Percentiles rank a stretch among this genome's conserved stretches.
Evolutionary conservation across 176 grass and related monocot species (phyloP).

Genomic region (Bonia amplexicaulis): DNA sequence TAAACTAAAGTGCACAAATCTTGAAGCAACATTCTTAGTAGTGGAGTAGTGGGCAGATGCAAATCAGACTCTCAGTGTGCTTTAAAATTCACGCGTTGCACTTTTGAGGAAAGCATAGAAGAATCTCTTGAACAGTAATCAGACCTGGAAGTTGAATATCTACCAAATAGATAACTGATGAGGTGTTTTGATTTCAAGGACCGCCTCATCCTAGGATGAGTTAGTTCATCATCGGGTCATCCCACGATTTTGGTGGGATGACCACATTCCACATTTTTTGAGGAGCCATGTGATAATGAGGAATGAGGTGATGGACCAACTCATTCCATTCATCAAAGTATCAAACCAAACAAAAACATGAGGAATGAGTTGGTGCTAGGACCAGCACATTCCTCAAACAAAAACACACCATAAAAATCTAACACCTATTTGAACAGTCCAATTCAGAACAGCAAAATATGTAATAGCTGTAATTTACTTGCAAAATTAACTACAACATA

Average conservation of each 20-base stretch:
- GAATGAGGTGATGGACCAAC: not conserved
- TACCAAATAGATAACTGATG: not conserved
- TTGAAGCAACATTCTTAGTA: not conserved
- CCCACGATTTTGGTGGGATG: not conserved
- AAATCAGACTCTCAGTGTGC: not conserved
- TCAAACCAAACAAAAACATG: not conserved
- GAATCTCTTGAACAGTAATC: not conserved
- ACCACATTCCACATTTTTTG: not conserved
- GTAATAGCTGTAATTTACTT: not conserved
- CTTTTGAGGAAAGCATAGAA: conserved; percentile 4
- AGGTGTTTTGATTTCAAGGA: not conserved
- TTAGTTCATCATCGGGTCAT: not conserved
- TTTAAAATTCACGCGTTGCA: not conserved
- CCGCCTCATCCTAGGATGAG: not conserved
- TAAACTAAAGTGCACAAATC: not conserved
- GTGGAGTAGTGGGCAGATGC: not conserved
- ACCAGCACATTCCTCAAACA: not conserved
- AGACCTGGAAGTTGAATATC: not conserved
- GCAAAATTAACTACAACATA: not conserved
- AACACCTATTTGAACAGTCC: not conserved
- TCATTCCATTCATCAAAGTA: not conserved
- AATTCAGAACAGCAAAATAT: conserved; percentile 1
- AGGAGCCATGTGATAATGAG: not conserved
- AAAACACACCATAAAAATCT: not conserved
- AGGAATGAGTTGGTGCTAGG: not conserved